Base-by-base conservation (phyloP, 805 yeast genomes). In the Priceomyces melissophilus region DNA sequence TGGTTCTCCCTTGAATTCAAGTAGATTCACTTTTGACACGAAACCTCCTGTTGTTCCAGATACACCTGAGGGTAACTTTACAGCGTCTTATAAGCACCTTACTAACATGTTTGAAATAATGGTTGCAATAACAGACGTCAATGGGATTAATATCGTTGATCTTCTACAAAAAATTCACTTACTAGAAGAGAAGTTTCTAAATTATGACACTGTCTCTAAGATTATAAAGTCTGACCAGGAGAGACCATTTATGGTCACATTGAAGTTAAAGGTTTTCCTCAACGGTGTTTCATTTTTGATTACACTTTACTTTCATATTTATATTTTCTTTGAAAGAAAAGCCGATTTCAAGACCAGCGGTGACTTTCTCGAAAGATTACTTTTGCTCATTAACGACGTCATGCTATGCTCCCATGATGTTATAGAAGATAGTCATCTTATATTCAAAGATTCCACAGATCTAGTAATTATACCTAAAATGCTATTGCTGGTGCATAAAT, bases 1-100 rank as follows among this genome's bases (percentile, higher is more conserved):
- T 35, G 84, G 84, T 1, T 65, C 66, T 20, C 73, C 78, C 0
- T 54, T 67, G 16, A 46, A 63, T n/a, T 63, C 71, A 12, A 53
- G 53, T 39, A 55, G 56, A 1, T 63, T 64, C 12, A 58, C 60
- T 34, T 78, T 57, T 47, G 82, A 78, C 47, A 76, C 82, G 0
- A 50, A 60, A 42, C 44, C 71, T 1, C 84, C 84, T 0, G 57
- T 45, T n/a, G 59, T 61, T 32, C 43, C 50, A 6, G 60, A 61
- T 0, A 20, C 4, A 20, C 8, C 25, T 20, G 25, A 20, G 25
- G 8, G 25, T 20, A 20, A 20, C 7, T 20, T 20, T 8, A 20
- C 8, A 5, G 25, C 25, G 25, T 20, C 25, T 20, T 20, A 20
- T 8, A 20, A 20, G 8, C 4, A 20, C 25, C 25, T 20, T 8